These are phyloP conservation scores for Mariannaea sp. DNA, from an alignment of 2,329 filamentous ascomycete species.

Conservation along the genomic window DNA sequence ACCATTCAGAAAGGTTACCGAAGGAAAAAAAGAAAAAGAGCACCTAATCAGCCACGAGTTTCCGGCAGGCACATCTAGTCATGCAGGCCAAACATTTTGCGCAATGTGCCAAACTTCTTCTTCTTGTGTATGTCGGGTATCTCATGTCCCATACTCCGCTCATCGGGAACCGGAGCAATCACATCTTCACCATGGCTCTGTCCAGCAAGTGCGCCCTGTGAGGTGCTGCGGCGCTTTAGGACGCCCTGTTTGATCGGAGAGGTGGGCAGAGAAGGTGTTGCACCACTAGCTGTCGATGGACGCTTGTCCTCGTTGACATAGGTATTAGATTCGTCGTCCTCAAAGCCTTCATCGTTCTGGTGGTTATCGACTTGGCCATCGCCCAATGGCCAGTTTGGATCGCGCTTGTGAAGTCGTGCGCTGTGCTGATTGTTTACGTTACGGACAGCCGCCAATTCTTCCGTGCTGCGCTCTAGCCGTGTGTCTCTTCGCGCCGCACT, in stretches of 20 bases:
- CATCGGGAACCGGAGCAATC: conserved; percentile 13
- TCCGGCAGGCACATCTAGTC: conserved; percentile 42
- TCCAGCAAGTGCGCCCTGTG: conserved; percentile 38
- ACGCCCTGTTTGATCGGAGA: conserved; percentile 42
- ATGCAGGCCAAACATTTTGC: conserved; percentile 65
- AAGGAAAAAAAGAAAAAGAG: neutral
- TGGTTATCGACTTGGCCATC: conserved; percentile 41
- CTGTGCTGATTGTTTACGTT: conserved; percentile 36
- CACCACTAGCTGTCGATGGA: conserved; percentile 43
- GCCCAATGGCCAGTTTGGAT: conserved; percentile 43
- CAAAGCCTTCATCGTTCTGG: conserved; percentile 36
- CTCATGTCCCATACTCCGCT: conserved; percentile 15
- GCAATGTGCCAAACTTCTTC: conserved; percentile 71
- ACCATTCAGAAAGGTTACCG: too few species aligned
- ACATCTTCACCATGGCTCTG: conserved; percentile 11
- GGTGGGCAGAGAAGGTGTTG: conserved; percentile 37
- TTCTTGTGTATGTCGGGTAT: conserved; percentile 46
- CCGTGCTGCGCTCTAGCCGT: conserved; percentile 61
- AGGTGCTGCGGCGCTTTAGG: conserved; percentile 46
- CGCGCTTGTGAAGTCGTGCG: conserved; percentile 37
- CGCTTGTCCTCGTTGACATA: conserved; percentile 38
- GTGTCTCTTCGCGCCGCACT: conserved; percentile 67
- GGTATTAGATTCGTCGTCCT: conserved; percentile 34
- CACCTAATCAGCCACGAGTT: neutral
- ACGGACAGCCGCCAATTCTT: conserved; percentile 56